Percentiles rank a stretch among this genome's conserved stretches.
phyloP scores from a whole-genome alignment of 1,284 basidiomycete species.

The Ustilago shanxiensis region DNA sequence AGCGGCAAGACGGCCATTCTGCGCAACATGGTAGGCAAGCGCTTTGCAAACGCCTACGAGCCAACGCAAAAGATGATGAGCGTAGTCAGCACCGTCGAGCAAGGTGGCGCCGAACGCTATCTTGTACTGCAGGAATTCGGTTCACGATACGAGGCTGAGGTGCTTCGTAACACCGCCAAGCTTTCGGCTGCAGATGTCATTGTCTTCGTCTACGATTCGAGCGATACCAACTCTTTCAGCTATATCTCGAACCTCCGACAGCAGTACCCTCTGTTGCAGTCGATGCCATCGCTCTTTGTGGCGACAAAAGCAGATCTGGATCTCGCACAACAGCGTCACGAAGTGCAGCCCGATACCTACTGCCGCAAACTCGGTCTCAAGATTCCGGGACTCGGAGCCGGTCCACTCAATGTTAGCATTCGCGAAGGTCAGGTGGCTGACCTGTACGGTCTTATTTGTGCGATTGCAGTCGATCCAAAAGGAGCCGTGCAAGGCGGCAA shows the following conservation, averaged over 20 bases:
- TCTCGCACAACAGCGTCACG: conserved; percentile 84
- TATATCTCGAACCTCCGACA: conserved; percentile 94
- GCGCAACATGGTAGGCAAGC: conserved; percentile 86
- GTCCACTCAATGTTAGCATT: conserved; percentile 72
- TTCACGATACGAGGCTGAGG: conserved; percentile 83
- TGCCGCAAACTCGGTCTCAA: conserved; percentile 66
- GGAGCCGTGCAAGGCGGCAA: conserved; percentile 60
- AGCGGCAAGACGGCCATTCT: conserved; percentile 93
- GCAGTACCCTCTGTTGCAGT: conserved; percentile 89
- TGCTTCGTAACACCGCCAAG: conserved; percentile 88
- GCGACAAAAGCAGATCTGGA: conserved; percentile 98
- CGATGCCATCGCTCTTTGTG: conserved; percentile 95
- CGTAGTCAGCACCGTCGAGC: conserved; percentile 95
- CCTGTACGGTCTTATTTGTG: conserved; percentile 85
- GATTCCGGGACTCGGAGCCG: conserved; percentile 62
- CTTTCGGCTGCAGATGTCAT: conserved; percentile 92
- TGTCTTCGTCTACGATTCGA: conserved; percentile 95
- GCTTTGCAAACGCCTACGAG: conserved; percentile 76
- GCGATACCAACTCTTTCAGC: conserved; percentile 97
- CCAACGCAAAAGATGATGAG: conserved; percentile 89
- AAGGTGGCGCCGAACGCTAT: conserved; percentile 94
- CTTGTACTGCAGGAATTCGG: conserved; percentile 95
- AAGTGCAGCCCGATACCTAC: conserved; percentile 98
- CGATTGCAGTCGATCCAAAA: conserved; percentile 75
- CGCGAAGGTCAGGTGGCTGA: conserved; percentile 87